Conservation (phyloP, 108 stramenopile species). For the Skeletonema marinoi region DNA sequence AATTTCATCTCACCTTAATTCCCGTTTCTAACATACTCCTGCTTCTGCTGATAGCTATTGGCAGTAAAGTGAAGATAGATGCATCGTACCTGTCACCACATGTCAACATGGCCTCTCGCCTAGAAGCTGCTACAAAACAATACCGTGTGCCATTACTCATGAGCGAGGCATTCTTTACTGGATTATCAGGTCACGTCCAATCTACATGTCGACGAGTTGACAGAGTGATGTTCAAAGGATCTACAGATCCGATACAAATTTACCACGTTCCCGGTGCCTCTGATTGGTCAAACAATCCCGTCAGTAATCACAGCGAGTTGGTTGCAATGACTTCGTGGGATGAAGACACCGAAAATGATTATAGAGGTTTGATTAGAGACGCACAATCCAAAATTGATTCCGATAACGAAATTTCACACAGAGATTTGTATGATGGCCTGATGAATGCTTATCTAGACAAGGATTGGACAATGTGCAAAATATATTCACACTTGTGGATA, state of each 20-base stretch:
- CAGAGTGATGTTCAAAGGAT: constrained; percentile 53
- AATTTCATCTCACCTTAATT: too few species aligned
- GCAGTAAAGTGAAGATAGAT: constrained; percentile 73
- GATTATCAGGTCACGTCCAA: constrained; percentile 47
- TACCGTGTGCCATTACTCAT: constrained; percentile 64
- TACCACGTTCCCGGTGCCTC: constrained; percentile 12
- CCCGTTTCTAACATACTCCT: too few species aligned
- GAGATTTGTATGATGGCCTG: constrained; percentile 42
- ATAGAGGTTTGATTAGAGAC: constrained; percentile 36
- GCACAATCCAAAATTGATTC: constrained; percentile 31
- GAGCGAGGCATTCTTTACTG: constrained; percentile 59
- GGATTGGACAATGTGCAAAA: constrained; percentile 41
- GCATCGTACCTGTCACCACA: constrained; percentile 77
- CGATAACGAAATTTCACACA: constrained; percentile 24
- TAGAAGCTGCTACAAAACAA: constrained; percentile 67
- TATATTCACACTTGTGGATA: constrained; percentile 40
- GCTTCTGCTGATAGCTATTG: constrained; percentile 39
- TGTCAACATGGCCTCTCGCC: constrained; percentile 64
- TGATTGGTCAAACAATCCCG: not conserved
- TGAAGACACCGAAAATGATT: constrained; percentile 15
- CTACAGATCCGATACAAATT: constrained; percentile 47
- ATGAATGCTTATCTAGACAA: constrained; percentile 46
- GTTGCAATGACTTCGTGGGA: constrained; percentile 31
- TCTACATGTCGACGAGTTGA: constrained; percentile 50
- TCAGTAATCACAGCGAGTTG: constrained; percentile 15